Evolutionary conservation across 371 early-diverging fungal species (phyloP), one percentile per base, ranked within the genome.

Genomic region (Mortierella sp.): DNA sequence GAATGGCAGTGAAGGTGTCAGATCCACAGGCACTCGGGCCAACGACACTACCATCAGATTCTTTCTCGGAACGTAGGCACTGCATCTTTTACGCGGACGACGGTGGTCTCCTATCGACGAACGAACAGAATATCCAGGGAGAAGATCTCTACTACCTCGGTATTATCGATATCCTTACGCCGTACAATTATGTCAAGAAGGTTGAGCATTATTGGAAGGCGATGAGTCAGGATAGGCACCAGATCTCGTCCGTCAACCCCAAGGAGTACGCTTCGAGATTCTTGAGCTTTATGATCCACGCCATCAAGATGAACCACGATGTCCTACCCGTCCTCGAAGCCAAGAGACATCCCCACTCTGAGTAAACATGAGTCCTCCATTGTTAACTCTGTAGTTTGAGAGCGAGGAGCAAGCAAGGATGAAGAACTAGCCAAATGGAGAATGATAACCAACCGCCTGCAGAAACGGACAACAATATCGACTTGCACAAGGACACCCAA

Each of bases 91-190:
- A 97, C 80, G 92, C 93, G 28, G 98, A 98, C 74, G 92, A 97
- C 65, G 99, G 99, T 68, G 99, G 99, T 3, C 95, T 96, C 78
- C 88, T 90, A 52, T 93, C 98, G 16, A 95, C 98, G 1, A 94
- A 95, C 82, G 93, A 92, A 63, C 70, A 87, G 42, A 92, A 97
- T 88, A 83, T 90, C 47, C 90, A 92, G 2, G 88, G 92, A 8
- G 88, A 93, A 68, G 91, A 94, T 68, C 89, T 98, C 10, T 98
- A 98, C 90, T 98, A 96, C 83, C 82, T 99, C 52, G 98, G 99
- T 8, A 93, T 99, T 73, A 99, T 99, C 74, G 99, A 99, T 82
- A 98, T 99, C 60, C 90, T 99, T 73, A 99, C 99, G 28, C 95
- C 95, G 0, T 99, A 98, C 89, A 95, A 95, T 81, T 88, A 91